Base-by-base conservation (phyloP, 2,329 filamentous ascomycete species). In the Coleophoma cylindrospora region DNA sequence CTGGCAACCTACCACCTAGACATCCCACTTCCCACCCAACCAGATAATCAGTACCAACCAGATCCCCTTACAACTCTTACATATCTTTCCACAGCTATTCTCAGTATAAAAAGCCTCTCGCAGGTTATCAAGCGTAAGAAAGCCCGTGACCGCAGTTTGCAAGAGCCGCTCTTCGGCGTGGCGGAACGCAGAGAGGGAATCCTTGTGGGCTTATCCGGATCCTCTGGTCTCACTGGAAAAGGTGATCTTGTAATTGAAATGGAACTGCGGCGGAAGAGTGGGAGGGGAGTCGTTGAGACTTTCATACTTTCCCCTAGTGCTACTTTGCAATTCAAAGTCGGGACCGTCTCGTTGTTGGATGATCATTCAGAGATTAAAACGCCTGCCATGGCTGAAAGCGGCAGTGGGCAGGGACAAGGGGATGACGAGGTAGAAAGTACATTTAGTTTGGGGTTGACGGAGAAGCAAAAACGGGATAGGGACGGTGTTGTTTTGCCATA, bases 401-500 rank as follows among this genome's bases (percentile, higher is more conserved):
- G 44, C 0, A 68, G 62, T 1, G 70, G 63, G 2, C 66, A 61
- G 4, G 66, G 56, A 0, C 71, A 63, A 1, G 76, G 66, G 32
- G 50, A 56, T 1, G 77, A 78, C 22, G 77, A 77, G 34, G 74
- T 81, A 51, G 80, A 83, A 60, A 86, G 87, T 10, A 96, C 92
- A 0, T 99, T 99, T 65, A 86, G 87, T 56, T 70, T 99, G 4
- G 85, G 86, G 0, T 72, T 99, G 52, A 97, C 92, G 15, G 92
- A 96, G 52, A 91, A 94, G 72, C 94, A 99, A 72, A 80, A 87
- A 60, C 77, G 79, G 56, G 92, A 95, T 46, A 75, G 94, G 22
- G 92, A 96, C 61, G 89, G 87, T 0, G 89, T 99, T 9, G 88
- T 97, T 38, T 67, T 97, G 67, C 94, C 94, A 14, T 97, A 99